These are phyloP conservation scores for Perkinsus olseni DNA, from an alignment of 169 alveolate genomes.

Conservation along the genomic window DNA sequence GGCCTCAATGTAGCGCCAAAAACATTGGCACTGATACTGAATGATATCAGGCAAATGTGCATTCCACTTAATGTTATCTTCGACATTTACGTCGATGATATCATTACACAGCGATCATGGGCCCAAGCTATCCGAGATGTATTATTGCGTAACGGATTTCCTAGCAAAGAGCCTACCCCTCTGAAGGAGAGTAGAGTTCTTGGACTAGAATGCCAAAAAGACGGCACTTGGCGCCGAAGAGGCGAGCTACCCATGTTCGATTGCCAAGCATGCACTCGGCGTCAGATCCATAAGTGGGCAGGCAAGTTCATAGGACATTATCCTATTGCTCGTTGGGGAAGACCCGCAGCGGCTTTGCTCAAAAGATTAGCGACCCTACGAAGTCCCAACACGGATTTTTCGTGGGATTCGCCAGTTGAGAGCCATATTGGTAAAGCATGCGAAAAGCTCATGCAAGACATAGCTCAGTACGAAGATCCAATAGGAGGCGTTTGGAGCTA, in stretches of 20 bases:
- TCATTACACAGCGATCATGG: neutral
- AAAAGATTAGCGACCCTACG: slow-evolving; percentile 99
- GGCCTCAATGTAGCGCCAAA: neutral
- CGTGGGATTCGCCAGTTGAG: neutral
- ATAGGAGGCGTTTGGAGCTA: neutral
- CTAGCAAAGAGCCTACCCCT: neutral
- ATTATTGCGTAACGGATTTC: neutral
- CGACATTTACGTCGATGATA: neutral
- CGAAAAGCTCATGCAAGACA: neutral
- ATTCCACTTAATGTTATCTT: neutral
- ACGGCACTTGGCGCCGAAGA: neutral
- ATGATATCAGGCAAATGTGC: neutral
- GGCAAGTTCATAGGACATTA: neutral
- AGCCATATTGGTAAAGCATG: neutral
- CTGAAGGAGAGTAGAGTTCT: neutral
- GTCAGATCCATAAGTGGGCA: neutral
- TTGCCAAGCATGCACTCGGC: neutral
- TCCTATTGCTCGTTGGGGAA: neutral
- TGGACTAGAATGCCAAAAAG: neutral
- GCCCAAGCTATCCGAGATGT: neutral
- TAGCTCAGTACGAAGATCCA: neutral
- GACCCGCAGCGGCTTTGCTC: slow-evolving; percentile 87
- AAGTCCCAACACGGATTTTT: slow-evolving; percentile 21
- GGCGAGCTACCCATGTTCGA: neutral
- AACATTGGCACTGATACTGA: neutral